A percentile compares a stretch with the other conserved stretches of the same genome.
Conservation (phyloP, 306 rosid species). For the Cicer arietinum region DNA sequence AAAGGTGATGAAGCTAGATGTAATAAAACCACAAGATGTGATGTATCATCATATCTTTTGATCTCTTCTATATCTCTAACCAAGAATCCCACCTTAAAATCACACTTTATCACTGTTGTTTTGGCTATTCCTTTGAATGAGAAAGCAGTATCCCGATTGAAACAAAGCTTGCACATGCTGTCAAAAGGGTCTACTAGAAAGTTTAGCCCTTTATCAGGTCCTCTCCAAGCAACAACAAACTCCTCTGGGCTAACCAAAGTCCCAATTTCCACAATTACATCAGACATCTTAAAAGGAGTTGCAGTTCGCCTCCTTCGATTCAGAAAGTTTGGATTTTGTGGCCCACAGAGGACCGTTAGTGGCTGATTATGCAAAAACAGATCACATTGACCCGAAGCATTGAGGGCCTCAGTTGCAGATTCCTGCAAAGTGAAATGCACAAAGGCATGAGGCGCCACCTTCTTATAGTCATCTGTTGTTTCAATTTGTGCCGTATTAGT, state of each 20-base stretch:
- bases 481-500: slow-evolving; percentile 29
- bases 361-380: slow-evolving; percentile 50
- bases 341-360: slow-evolving; percentile 69
- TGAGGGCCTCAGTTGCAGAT: slow-evolving; percentile 52
- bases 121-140: slow-evolving; percentile 51
- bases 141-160: slow-evolving; percentile 68
- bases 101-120: slow-evolving; percentile 69
- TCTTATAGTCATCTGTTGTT: slow-evolving; percentile 49
- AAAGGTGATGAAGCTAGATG: slow-evolving; percentile 70
- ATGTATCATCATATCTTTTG: slow-evolving; percentile 54
- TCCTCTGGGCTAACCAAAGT: slow-evolving; percentile 57
- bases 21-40: slow-evolving; percentile 59
- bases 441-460: slow-evolving; percentile 83
- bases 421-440: slow-evolving; percentile 70
- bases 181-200: slow-evolving; percentile 87
- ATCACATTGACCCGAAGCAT: slow-evolving; percentile 59
- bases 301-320: slow-evolving; percentile 69
- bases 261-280: slow-evolving; percentile 78
- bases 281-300: slow-evolving; percentile 64
- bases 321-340: slow-evolving; percentile 60
- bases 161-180: slow-evolving; percentile 71
- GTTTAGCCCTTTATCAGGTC: slow-evolving; percentile 65
- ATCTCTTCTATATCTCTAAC: slow-evolving; percentile 72
- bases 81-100: slow-evolving; percentile 75
- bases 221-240: slow-evolving; percentile 72